A percentile compares a stretch with the other conserved stretches of the same genome.
phyloP scores from a whole-genome alignment of 2,329 filamentous ascomycete species.

The Biscogniauxia marginata region DNA sequence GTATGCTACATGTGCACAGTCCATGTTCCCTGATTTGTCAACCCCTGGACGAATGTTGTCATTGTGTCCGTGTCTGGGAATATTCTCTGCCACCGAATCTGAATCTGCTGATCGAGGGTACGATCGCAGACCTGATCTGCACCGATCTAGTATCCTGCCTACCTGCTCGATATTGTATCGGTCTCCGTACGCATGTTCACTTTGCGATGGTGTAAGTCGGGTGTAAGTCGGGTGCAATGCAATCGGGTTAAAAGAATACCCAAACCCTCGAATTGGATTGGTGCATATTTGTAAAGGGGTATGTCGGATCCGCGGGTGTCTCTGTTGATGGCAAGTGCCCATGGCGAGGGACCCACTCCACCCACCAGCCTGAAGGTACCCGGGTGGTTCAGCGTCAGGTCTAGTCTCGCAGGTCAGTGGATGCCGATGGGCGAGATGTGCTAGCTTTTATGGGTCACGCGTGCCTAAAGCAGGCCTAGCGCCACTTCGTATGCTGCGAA shows the following conservation, averaged over 20 bases:
- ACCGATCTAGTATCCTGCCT: neutral
- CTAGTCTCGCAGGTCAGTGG: neutral
- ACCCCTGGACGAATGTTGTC: constrained; percentile 20
- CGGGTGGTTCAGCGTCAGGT: neutral
- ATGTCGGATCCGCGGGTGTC: no score
- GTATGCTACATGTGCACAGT: neutral
- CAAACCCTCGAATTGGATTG: no score
- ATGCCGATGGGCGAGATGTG: constrained; percentile 9
- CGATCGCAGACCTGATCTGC: neutral
- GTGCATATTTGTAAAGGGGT: neutral
- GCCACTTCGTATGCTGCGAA: constrained; percentile 21
- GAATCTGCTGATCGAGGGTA: neutral
- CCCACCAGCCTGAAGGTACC: neutral
- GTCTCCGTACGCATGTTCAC: no score
- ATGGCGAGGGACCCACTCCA: neutral
- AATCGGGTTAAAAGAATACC: no score
- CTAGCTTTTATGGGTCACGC: constrained; percentile 4
- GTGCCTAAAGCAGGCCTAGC: constrained; percentile 6
- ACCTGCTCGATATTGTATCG: neutral
- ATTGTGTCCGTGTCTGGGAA: constrained; percentile 11
- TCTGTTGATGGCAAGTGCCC: neutral
- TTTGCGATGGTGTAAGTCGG: no score
- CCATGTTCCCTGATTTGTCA: constrained; percentile 1
- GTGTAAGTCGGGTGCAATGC: no score
- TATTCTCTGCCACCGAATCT: neutral